These are phyloP conservation scores for Myochromella boudieri DNA, from an alignment of 768 basidiomycete genomes.

Conservation along the genomic window DNA sequence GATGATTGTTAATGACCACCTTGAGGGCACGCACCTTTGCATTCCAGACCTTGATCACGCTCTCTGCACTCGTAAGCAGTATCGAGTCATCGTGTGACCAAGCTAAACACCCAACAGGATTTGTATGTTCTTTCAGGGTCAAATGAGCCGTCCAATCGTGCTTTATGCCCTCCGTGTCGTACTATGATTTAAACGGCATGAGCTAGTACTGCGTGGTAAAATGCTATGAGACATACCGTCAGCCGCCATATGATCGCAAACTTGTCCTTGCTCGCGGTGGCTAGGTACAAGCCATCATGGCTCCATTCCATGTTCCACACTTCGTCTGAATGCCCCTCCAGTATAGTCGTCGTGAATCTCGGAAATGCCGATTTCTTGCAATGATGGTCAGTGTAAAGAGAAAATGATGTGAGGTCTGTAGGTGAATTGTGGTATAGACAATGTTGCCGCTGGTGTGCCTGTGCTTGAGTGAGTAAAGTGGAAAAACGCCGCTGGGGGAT, in stretches of 20 bases:
- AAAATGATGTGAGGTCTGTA: conserved; percentile 55
- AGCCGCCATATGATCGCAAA: conserved; percentile 88
- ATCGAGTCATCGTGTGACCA: conserved; percentile 92
- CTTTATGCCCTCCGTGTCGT: conserved; percentile 28
- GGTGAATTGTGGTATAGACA: conserved; percentile 89
- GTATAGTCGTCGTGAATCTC: conserved; percentile 76
- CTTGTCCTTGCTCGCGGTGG: conserved; percentile 86
- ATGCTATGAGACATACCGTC: conserved; percentile 51
- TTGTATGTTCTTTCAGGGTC: conserved; percentile 74
- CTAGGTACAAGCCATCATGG: conserved; percentile 80
- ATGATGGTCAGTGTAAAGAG: conserved; percentile 85
- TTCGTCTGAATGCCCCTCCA: conserved; percentile 87
- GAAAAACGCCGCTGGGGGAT: conserved; percentile 88
- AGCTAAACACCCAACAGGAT: conserved; percentile 77
- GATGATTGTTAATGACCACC: conserved; percentile 14
- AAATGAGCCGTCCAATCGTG: conserved; percentile 61
- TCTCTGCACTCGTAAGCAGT: conserved; percentile 82
- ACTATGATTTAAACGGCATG: conserved; percentile 7
- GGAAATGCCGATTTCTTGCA: conserved; percentile 86
- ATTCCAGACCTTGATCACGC: conserved; percentile 87
- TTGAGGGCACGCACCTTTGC: no score
- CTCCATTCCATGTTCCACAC: conserved; percentile 98
- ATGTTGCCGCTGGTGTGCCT: conserved; percentile 70
- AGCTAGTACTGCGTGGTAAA: conserved; percentile 8
- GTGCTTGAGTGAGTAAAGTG: conserved; percentile 83